These are phyloP conservation scores for Amborella trichopoda DNA, from an alignment of 164 flowering plant genomes.

Conservation along the genomic window DNA sequence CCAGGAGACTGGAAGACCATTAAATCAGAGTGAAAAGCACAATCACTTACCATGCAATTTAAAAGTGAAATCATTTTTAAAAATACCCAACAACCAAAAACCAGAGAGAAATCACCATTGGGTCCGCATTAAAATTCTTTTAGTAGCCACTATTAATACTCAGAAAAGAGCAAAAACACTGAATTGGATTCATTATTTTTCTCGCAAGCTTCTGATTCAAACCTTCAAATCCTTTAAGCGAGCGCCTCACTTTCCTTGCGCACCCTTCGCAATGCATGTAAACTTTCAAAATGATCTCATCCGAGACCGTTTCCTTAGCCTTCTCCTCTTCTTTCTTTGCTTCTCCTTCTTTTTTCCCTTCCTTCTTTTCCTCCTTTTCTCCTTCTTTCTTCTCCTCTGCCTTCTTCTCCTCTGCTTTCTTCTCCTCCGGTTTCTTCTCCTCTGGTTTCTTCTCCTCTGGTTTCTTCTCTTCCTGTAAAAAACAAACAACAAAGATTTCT, in stretches of 20 bases:
- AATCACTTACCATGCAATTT: no score
- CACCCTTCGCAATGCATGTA: conserved; percentile 93
- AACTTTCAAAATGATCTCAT: conserved; percentile 62
- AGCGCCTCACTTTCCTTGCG: conserved; percentile 61
- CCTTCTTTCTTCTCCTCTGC: not conserved
- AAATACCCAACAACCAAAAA: not conserved
- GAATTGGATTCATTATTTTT: not conserved
- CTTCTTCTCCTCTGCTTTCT: not conserved
- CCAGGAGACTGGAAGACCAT: no score
- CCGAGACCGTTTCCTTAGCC: conserved; percentile 30
- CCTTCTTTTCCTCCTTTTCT: not conserved
- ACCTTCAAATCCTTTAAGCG: conserved; percentile 74
- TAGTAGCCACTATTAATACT: not conserved
- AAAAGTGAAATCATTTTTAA: not conserved
- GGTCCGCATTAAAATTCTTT: not conserved
- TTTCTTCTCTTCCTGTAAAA: not conserved
- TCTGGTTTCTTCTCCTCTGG: not conserved
- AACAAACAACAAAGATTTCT: no score
- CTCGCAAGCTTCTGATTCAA: not conserved
- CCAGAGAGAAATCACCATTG: not conserved
- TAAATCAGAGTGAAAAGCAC: no score
- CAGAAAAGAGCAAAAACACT: not conserved
- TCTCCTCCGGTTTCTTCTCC: not conserved
- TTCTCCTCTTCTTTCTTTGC: not conserved
- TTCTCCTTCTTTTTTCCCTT: not conserved